A percentile compares a stretch with the other conserved stretches of the same genome.
Conservation (phyloP, 768 basidiomycete species). For the Pisolithus orientalis region DNA sequence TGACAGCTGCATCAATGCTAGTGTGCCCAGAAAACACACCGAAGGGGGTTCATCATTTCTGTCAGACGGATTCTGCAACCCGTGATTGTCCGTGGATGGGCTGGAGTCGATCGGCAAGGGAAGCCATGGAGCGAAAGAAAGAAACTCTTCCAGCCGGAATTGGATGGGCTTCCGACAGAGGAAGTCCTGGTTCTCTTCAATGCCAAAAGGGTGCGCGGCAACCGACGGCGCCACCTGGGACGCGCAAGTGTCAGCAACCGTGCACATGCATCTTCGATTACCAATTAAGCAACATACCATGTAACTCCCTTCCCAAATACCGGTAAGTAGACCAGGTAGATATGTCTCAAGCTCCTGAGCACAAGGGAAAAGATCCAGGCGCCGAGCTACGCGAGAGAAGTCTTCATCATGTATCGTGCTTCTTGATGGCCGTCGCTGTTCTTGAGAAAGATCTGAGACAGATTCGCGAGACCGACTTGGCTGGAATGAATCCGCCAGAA, state of each 20-base stretch:
- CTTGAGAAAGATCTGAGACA: slow-evolving; percentile 23
- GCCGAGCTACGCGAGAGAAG: slow-evolving; percentile 30
- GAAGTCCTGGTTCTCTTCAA: slow-evolving; percentile 26
- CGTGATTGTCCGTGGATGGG: slow-evolving; percentile 17
- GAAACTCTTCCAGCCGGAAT: slow-evolving; percentile 40
- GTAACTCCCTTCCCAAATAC: slow-evolving; percentile 56
- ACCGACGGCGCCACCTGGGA: slow-evolving; percentile 23
- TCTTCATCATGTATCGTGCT: slow-evolving; percentile 31
- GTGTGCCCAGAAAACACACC: slow-evolving; percentile 15
- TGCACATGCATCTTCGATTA: slow-evolving; percentile 7
- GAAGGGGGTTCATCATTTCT: slow-evolving; percentile 15
- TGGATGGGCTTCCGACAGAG: slow-evolving; percentile 44
- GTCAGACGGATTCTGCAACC: slow-evolving; percentile 14
- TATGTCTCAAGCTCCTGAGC: slow-evolving; percentile 26
- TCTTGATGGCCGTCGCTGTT: slow-evolving; percentile 28
- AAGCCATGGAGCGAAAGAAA: slow-evolving; percentile 34
- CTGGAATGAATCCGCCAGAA: slow-evolving; percentile 41
- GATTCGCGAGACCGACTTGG: slow-evolving; percentile 23
- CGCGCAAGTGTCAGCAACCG: slow-evolving; percentile 9
- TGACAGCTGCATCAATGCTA: slow-evolving; percentile 16
- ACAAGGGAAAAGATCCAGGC: slow-evolving; percentile 9
- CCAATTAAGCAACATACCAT: slow-evolving; percentile 37
- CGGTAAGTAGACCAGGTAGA: slow-evolving; percentile 43
- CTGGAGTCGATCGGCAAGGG: slow-evolving; percentile 25
- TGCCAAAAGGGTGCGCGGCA: slow-evolving; percentile 5